Evolutionary conservation across 2,329 filamentous ascomycete genomes (phyloP), one percentile per base, ranked within the genome.

Genomic region (Capronia coronata): DNA sequence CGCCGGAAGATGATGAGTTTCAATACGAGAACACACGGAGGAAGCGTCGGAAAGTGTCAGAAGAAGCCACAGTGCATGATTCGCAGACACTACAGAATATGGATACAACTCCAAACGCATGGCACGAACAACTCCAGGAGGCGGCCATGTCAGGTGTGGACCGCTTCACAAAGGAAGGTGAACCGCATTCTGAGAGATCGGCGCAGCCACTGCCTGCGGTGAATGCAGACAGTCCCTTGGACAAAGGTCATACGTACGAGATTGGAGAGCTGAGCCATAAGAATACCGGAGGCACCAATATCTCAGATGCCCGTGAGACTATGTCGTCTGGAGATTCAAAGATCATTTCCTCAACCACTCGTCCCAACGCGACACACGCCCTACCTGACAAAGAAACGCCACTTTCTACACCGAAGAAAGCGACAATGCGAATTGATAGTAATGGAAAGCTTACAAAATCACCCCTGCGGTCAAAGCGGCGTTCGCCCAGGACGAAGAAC

Each of bases 391-490:
- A 35, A 16, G 49, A 41, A 11, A 48, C 25, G 35, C 21, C 11
- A n/a, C 42, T 25, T 3, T 21, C 46, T n/a, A 78, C 81, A 0
- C 80, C 80, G 0, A 77, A 73, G 41, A 68, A 72, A 2, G 84
- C 80, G 50, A 65, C 61, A 2, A 51, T 74, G 21, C 68, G 66
- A 46, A 51, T 74, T 13, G 71, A 68, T 46, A 43, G 63, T 1
- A 71, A 74, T 57, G 71, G 71, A 11, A 72, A 67, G 48, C 58
- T 72, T 25, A 52, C 42, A 35, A 46, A 34, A 23, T 51, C 51
- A 11, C 51, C 51, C 1, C 47, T 51, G 18, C 21, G 18, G 14
- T 42, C 52, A 21, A 32, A 39, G 1, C 46, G 40, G 23, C 46
- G 35, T 8, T 52, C 53, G 13, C 43, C 49, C 14, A 46, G 39